Percentiles rank a stretch among this genome's conserved stretches.
Conservation (phyloP, 1,139 yeast species). For the Kodamaea suecica region DNA sequence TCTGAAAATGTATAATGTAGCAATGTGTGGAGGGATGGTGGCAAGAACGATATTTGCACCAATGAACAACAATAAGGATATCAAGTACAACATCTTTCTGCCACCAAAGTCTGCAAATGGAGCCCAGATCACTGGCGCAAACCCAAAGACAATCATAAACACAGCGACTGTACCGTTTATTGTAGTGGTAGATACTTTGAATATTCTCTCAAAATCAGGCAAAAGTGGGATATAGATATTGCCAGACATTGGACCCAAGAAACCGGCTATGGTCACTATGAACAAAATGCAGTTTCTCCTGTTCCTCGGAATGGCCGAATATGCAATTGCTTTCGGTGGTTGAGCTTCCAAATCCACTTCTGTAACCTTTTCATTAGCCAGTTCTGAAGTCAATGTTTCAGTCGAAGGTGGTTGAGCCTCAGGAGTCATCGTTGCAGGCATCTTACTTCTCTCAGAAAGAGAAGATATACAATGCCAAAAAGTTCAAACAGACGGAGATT, state of each 20-base stretch:
- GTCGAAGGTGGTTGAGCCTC: background rate
- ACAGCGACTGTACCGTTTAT: constrained; percentile 61
- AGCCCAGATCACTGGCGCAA: constrained; percentile 57
- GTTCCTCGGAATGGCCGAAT: constrained; percentile 12
- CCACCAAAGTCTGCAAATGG: constrained; percentile 58
- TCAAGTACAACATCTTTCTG: constrained; percentile 47
- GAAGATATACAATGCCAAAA: too few species aligned
- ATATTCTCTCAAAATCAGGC: constrained; percentile 43
- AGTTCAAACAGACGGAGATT: too few species aligned
- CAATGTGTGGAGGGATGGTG: constrained; percentile 45
- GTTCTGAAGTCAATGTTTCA: background rate
- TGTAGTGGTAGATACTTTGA: constrained; percentile 39
- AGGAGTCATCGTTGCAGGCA: too few species aligned
- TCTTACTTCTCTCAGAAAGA: too few species aligned
- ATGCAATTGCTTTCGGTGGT: background rate
- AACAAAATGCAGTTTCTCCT: constrained; percentile 26
- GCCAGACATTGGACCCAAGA: constrained; percentile 59
- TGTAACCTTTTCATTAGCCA: background rate
- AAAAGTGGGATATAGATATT: constrained; percentile 58
- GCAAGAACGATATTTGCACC: constrained; percentile 49
- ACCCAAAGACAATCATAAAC: constrained; percentile 54
- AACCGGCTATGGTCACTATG: constrained; percentile 49
- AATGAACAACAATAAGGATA: constrained; percentile 43
- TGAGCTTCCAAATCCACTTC: background rate
- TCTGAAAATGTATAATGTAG: constrained; percentile 41